A percentile compares a stretch with the other conserved stretches of the same genome.
Evolutionary conservation across 768 basidiomycete species (phyloP).

Genomic region (Pisolithus microcarpus): DNA sequence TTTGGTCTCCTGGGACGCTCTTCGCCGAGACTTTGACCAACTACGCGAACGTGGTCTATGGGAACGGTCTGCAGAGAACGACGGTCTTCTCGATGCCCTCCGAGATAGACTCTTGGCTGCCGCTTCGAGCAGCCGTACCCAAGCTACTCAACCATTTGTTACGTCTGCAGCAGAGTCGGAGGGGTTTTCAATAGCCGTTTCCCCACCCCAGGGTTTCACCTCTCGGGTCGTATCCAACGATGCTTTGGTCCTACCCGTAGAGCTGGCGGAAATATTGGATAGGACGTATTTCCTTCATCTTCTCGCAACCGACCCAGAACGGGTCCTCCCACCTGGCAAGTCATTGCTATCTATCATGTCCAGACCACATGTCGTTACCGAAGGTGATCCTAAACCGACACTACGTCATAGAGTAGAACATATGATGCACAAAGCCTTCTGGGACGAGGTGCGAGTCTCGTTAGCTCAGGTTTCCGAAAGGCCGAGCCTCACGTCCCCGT

Average conservation of each 20-base stretch:
- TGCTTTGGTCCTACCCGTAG: slow-evolving; percentile 38
- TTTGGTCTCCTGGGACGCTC: slow-evolving; percentile 18
- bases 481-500: slow-evolving; percentile 15
- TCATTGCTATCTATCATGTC: slow-evolving; percentile 61
- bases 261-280: slow-evolving; percentile 51
- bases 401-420: slow-evolving; percentile 43
- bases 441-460: slow-evolving; percentile 53
- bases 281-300: slow-evolving; percentile 59
- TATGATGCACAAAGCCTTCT: slow-evolving; percentile 58
- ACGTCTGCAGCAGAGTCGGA: neutral
- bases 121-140: neutral
- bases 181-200: slow-evolving; percentile 12
- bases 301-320: slow-evolving; percentile 55
- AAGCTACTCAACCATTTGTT: neutral
- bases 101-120: slow-evolving; percentile 7
- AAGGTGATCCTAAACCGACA: slow-evolving; percentile 20
- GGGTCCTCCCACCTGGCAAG: slow-evolving; percentile 64
- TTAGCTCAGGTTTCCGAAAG: slow-evolving; percentile 3
- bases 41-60: slow-evolving; percentile 21
- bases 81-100: slow-evolving; percentile 22
- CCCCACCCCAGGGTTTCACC: slow-evolving; percentile 6
- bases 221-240: slow-evolving; percentile 19
- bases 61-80: slow-evolving; percentile 19
- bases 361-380: slow-evolving; percentile 12
- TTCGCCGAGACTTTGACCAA: slow-evolving; percentile 14